Percentiles rank a stretch among this genome's conserved stretches.
Conservation (phyloP, 495 filamentous ascomycete genomes). For the Aspergillus baeticus region DNA sequence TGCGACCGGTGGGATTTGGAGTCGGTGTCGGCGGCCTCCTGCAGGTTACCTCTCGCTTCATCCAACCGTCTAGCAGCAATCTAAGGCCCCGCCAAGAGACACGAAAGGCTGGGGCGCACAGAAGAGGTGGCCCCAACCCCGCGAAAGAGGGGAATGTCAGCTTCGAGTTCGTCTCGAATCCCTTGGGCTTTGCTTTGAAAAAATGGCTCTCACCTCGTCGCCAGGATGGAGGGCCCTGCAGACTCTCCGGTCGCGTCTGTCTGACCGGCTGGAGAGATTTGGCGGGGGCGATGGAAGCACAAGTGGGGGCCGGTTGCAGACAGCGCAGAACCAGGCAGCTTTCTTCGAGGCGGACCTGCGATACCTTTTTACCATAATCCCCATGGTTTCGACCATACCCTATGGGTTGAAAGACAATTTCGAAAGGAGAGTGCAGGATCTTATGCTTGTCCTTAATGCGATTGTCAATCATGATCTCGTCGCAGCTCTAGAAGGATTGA, state of each 20-base stretch:
- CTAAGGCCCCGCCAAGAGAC: no score
- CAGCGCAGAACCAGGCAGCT: not conserved
- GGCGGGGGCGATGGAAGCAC: not conserved
- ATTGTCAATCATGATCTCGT: not conserved
- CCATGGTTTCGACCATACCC: not conserved
- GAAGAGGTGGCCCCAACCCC: no score
- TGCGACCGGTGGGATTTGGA: no score
- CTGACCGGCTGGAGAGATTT: not conserved
- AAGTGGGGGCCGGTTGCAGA: not conserved
- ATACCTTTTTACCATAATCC: not conserved
- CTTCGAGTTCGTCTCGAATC: no score
- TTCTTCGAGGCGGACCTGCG: conserved; percentile 8
- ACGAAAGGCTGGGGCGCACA: not conserved
- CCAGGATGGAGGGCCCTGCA: not conserved
- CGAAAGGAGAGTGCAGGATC: not conserved
- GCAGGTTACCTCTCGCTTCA: no score
- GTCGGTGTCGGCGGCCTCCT: no score
- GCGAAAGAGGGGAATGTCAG: no score
- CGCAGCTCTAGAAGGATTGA: not conserved
- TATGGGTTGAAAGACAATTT: not conserved
- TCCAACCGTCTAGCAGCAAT: no score
- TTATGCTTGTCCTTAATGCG: not conserved
- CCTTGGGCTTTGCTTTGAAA: no score
- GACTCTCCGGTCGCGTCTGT: not conserved
- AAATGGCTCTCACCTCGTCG: not conserved